These are phyloP conservation scores for Zygosaccharomyces gambellarensis DNA, from an alignment of 805 yeast genomes.

Conservation along the genomic window DNA sequence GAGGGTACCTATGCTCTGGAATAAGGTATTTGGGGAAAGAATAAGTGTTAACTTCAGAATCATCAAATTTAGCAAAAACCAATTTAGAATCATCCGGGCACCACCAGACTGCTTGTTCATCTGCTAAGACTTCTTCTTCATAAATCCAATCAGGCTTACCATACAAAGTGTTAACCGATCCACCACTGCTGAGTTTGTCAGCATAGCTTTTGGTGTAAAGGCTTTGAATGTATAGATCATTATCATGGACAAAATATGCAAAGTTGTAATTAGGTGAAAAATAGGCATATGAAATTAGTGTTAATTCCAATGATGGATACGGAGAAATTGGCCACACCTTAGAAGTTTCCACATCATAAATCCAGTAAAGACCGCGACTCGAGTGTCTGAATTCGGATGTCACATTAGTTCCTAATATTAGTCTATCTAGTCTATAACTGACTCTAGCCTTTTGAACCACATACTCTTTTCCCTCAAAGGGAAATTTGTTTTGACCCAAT, in stretches of 20 bases:
- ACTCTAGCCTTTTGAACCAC: conserved; percentile 41
- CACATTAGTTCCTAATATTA: conserved; percentile 51
- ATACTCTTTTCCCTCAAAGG: conserved; percentile 39
- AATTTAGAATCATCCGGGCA: conserved; percentile 54
- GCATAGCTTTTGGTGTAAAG: conserved; percentile 17
- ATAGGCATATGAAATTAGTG: conserved; percentile 40
- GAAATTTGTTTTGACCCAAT: conserved; percentile 35
- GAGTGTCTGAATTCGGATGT: conserved; percentile 66
- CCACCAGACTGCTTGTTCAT: conserved; percentile 69
- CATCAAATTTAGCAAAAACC: conserved; percentile 54
- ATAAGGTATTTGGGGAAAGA: conserved; percentile 49
- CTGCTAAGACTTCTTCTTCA: conserved; percentile 71
- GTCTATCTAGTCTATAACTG: conserved; percentile 44
- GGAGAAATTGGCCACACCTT: conserved; percentile 33
- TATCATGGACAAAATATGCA: conserved; percentile 51
- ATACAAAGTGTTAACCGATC: conserved; percentile 48
- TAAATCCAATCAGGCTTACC: conserved; percentile 90
- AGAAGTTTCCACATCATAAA: conserved; percentile 45
- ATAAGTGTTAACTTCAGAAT: conserved; percentile 51
- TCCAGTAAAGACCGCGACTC: conserved; percentile 54
- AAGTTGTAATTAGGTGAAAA: conserved; percentile 60
- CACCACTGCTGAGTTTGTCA: conserved; percentile 40
- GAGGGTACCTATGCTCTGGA: conserved; percentile 42
- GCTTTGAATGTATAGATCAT: conserved; percentile 50
- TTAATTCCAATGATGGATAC: conserved; percentile 19